Evolutionary conservation across 1,284 basidiomycete species (phyloP).

Genomic region (Neolentinus lepideus): DNA sequence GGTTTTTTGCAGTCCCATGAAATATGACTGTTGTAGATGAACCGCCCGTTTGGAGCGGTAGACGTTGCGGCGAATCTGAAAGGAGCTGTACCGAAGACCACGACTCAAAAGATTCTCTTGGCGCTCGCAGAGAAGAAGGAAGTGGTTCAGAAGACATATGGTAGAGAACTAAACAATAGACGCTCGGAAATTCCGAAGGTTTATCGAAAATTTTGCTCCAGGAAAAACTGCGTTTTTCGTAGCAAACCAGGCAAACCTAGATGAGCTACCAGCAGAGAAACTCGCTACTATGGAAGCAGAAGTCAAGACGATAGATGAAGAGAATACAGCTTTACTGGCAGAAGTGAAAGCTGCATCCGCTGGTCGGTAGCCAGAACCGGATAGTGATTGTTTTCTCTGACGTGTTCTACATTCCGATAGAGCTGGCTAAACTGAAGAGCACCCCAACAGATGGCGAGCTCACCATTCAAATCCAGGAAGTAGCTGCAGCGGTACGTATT

Average conservation of each 20-base stretch:
- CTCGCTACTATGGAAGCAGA: conserved; percentile 51
- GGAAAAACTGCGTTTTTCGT: conserved; percentile 84
- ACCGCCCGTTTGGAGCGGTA: conserved; percentile 71
- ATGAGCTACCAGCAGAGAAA: conserved; percentile 50
- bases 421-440: conserved; percentile 52
- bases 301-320: conserved; percentile 48
- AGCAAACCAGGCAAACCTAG: conserved; percentile 62
- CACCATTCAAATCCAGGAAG: conserved; percentile 35
- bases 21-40: conserved; percentile 43
- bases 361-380: conserved; percentile 31
- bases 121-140: conserved; percentile 72
- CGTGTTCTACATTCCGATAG: conserved; percentile 28
- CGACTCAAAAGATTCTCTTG: conserved; percentile 75
- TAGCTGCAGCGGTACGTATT: conserved; percentile 33
- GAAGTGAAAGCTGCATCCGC: conserved; percentile 43
- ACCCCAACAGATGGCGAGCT: conserved; percentile 68
- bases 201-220: conserved; percentile 16
- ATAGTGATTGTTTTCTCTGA: background rate
- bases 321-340: conserved; percentile 43
- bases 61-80: conserved; percentile 86
- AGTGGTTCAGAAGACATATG: conserved; percentile 72
- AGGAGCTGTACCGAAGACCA: conserved; percentile 74
- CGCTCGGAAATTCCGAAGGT: too few relatives aligned
- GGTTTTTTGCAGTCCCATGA: conserved; percentile 3
- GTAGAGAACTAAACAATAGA: conserved; percentile 32